Percentiles rank a stretch among this genome's conserved stretches.
Evolutionary conservation across 345 rosid genomes (phyloP).

Genomic region (Dovyalis caffra): DNA sequence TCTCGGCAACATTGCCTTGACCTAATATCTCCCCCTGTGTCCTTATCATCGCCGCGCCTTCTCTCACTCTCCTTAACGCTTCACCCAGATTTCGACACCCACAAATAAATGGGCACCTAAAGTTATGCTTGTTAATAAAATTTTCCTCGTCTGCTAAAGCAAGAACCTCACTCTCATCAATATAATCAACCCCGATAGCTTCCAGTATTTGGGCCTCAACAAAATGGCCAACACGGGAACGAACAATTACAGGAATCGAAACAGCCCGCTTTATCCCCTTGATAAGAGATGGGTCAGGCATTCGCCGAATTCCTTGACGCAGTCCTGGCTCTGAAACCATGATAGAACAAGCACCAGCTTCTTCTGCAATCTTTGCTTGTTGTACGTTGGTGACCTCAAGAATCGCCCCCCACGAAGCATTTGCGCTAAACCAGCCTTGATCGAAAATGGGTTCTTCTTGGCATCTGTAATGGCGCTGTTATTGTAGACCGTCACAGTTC

Average conservation of each 20-base stretch:
- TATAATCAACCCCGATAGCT: conserved; percentile 34
- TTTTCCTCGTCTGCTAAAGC: conserved; percentile 36
- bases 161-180: conserved; percentile 38
- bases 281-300: conserved; percentile 26
- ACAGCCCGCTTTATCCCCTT: conserved; percentile 30
- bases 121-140: conserved; percentile 50
- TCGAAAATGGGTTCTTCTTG: conserved; percentile 22
- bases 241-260: conserved; percentile 31
- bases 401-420: conserved; percentile 34
- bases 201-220: conserved; percentile 43
- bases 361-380: conserved; percentile 30
- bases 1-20: conserved; percentile 30
- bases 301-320: conserved; percentile 7
- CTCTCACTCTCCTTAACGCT: conserved; percentile 48
- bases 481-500: conserved; percentile 29
- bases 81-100: conserved; percentile 43
- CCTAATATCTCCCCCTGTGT: conserved; percentile 38
- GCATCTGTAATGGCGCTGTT: conserved; percentile 15
- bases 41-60: conserved; percentile 53
- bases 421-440: conserved; percentile 28
- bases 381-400: conserved; percentile 22
- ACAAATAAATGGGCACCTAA: conserved; percentile 47
- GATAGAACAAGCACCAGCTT: conserved; percentile 33
- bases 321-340: conserved; percentile 14
- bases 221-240: conserved; percentile 39